Base-by-base conservation (phyloP, 768 basidiomycete genomes). In the Rhodotorula paludigena region DNA sequence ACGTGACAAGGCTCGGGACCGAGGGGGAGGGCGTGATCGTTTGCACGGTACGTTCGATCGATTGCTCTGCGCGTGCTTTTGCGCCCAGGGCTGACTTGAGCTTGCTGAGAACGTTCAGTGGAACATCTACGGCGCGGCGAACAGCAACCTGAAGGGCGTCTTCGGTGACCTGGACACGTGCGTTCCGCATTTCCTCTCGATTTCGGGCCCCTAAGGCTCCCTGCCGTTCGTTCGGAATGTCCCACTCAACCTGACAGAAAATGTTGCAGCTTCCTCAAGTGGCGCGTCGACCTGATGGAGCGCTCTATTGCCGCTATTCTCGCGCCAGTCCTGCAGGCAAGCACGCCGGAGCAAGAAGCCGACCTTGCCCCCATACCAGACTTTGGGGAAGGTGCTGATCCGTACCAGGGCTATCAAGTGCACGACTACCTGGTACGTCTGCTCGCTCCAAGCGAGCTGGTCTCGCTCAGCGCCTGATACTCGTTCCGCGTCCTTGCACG, bases 121-220 rank as follows among this genome's bases (percentile, higher is more conserved):
- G 64, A 73, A 73, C 47, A 57, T 73, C 6, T 73, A 70, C 51
- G 72, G 72, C 20, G 64, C 59, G 16, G 68, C 67, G 9, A 69
- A 70, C 51, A 62, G 28, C 30, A 12, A 64, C 32, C 32, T 58
- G 14, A 54, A 66, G 41, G 44, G 36, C n/a, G 55, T 63, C 28
- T 73, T 73, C 32, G 62, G 62, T 8, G 68, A 73, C 52, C 54
- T 69, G 6, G 55, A 73, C 20, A 38, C 47, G 68, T 69, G 25
- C 30, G 52, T 62, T 53, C n/a, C 9, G 25, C 33, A 21, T 70
- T 39, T 28, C 38, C 20, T n/a, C 51, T 16, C 18, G 36, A 32
- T 49, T 42, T 30, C 23, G 3, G 11, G 7, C 45, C 23, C n/a
- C 45, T 7, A 8, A 18, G 16, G 23, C 45, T 44, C 44, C 44